Percentiles rank a stretch among this genome's conserved stretches.
Conservation (phyloP, 106 monocot genomes). For the Agapanthus africanus region DNA sequence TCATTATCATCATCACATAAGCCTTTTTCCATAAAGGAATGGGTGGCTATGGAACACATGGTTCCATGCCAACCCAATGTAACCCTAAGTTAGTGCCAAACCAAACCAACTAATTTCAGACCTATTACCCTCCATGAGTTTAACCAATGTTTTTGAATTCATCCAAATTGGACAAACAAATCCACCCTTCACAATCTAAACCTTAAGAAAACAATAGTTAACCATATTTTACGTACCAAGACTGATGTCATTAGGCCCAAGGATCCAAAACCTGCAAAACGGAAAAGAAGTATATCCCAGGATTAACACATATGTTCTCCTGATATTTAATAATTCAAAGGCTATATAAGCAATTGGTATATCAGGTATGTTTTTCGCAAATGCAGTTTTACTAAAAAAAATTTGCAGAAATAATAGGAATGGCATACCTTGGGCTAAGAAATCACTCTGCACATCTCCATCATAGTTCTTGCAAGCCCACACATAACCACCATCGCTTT, state of each 20-base stretch:
- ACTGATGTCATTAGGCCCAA: slow-evolving; percentile 72
- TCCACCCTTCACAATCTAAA: too few relatives aligned
- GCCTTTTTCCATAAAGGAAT: too few relatives aligned
- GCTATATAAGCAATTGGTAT: neutral
- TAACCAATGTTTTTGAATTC: too few relatives aligned
- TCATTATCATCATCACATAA: too few relatives aligned
- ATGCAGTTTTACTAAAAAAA: neutral
- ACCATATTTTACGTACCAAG: slow-evolving; percentile 26
- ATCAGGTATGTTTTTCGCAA: neutral
- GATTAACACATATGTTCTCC: neutral
- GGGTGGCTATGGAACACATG: too few relatives aligned
- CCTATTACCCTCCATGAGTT: too few relatives aligned
- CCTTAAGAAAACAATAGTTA: too few relatives aligned
- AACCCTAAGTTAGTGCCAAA: too few relatives aligned
- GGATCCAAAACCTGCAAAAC: slow-evolving; percentile 62
- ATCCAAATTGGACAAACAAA: too few relatives aligned
- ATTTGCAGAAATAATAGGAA: neutral
- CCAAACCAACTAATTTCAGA: too few relatives aligned
- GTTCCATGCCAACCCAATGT: too few relatives aligned
- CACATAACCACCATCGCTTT: slow-evolving; percentile 59
- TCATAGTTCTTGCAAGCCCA: slow-evolving; percentile 82
- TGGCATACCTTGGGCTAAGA: slow-evolving; percentile 59
- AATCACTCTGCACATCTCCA: slow-evolving; percentile 82
- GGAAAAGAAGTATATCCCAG: neutral
- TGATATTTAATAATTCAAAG: neutral